Conservation (phyloP, 208 protist genomes). For the Acanthamoeba sp. region DNA sequence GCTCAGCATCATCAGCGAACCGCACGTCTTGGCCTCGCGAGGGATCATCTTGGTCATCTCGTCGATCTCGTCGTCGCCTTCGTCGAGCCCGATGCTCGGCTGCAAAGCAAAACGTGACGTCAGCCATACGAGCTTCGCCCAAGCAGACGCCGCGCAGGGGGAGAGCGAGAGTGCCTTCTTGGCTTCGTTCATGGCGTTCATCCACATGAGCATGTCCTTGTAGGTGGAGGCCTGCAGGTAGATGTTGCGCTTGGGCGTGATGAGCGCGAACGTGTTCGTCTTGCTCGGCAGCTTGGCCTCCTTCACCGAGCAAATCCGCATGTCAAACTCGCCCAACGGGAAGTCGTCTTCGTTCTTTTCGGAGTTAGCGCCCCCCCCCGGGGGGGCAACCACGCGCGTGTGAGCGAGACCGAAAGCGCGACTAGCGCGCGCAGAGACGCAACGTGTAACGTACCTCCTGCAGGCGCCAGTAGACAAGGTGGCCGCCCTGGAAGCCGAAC, state of each 20-base stretch:
- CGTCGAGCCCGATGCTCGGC: not conserved
- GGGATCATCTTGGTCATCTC: slow-evolving; percentile 43
- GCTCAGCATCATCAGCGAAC: slow-evolving; percentile 7
- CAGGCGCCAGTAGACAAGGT: slow-evolving; percentile 33
- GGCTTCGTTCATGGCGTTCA: slow-evolving; percentile 55
- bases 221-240: slow-evolving; percentile 44
- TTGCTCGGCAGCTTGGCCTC: slow-evolving; percentile 48
- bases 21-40: slow-evolving; percentile 1
- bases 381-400: no score
- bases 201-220: slow-evolving; percentile 62
- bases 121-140: no score
- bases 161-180: not conserved
- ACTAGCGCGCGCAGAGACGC: not conserved
- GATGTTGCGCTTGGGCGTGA: slow-evolving; percentile 60
- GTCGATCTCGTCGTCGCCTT: slow-evolving; percentile 11
- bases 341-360: slow-evolving; percentile 17
- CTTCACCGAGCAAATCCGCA: slow-evolving; percentile 55
- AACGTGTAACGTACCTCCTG: not conserved
- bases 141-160: not conserved
- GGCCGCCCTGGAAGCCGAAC: slow-evolving; percentile 13
- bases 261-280: slow-evolving; percentile 16
- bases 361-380: no score
- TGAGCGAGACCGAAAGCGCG: not conserved
- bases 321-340: slow-evolving; percentile 29
- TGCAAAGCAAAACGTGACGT: not conserved